phyloP scores from a whole-genome alignment of 345 rosid species.

The Gynandropsis gynandra region DNA sequence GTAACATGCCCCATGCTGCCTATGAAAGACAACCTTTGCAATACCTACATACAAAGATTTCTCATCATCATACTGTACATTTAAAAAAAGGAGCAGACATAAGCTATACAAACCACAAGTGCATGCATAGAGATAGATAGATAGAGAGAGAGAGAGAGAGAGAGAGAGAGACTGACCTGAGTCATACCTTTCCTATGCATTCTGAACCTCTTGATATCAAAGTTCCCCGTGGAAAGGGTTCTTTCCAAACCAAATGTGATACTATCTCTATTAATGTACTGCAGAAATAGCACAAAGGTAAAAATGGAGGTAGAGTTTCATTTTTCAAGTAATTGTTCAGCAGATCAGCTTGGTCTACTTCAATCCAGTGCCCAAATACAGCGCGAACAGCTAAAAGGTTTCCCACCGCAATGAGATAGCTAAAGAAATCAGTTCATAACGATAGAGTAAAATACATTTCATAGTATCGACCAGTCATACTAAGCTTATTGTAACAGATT shows the following conservation, averaged over 20 bases:
- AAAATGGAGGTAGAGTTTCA: slow-evolving; percentile 4
- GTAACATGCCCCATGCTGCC: slow-evolving; percentile 78
- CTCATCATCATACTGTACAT: slow-evolving; percentile 15
- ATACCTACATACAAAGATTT: slow-evolving; percentile 42
- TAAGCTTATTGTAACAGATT: slow-evolving; percentile 16
- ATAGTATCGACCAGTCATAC: slow-evolving; percentile 1
- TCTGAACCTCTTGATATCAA: slow-evolving; percentile 79
- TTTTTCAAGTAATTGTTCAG: slow-evolving; percentile 5
- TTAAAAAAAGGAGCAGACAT: slow-evolving; percentile 14
- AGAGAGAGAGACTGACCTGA: slow-evolving; percentile 47
- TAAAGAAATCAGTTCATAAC: slow-evolving; percentile 11
- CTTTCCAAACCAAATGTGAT: slow-evolving; percentile 68
- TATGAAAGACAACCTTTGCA: slow-evolving; percentile 76
- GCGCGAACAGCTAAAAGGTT: neutral
- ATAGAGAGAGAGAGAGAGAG: slow-evolving; percentile 4
- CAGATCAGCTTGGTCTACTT: slow-evolving; percentile 11
- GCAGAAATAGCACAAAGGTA: slow-evolving; percentile 13
- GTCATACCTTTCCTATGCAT: slow-evolving; percentile 98
- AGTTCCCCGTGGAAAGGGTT: slow-evolving; percentile 91
- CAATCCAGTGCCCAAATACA: slow-evolving; percentile 11
- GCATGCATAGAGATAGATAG: neutral
- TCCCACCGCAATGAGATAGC: slow-evolving; percentile 11
- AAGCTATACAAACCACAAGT: neutral
- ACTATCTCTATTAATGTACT: slow-evolving; percentile 39
- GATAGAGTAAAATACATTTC: slow-evolving; percentile 13